These are phyloP conservation scores for Fonsecaea pugnacius DNA, from an alignment of 2,329 filamentous ascomycete species.

Conservation along the genomic window DNA sequence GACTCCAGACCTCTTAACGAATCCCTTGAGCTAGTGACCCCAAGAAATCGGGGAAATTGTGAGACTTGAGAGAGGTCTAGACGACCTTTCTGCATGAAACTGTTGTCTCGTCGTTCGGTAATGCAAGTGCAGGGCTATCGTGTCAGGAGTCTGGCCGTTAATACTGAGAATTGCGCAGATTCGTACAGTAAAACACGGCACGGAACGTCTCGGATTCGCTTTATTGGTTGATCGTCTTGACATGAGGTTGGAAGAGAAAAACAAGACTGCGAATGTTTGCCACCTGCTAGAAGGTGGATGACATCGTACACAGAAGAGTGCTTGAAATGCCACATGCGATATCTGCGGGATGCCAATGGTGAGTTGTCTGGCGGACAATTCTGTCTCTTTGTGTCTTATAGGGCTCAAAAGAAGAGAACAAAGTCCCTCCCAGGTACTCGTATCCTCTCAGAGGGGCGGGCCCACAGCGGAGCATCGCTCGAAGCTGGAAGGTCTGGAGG, in stretches of 20 bases:
- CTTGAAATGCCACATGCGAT: not conserved
- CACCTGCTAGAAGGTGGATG: not conserved
- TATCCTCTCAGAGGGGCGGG: not conserved
- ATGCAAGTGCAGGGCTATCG: not conserved
- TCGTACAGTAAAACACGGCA: not conserved
- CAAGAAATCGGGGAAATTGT: constrained; percentile 46
- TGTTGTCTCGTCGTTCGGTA: not conserved
- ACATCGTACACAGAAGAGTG: not conserved
- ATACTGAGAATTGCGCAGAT: not conserved
- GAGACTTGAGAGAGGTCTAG: constrained; percentile 47
- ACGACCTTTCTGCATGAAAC: constrained; percentile 40
- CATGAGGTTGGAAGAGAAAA: not conserved
- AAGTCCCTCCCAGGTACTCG: not conserved
- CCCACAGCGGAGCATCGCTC: constrained; percentile 4
- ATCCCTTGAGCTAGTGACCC: constrained; percentile 44
- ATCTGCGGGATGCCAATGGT: not conserved
- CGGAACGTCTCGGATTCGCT: constrained; percentile 1
- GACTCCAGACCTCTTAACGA: constrained; percentile 38
- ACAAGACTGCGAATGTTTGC: not conserved
- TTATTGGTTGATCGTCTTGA: not conserved
- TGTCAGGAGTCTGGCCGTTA: constrained; percentile 4
- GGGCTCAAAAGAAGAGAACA: not conserved
- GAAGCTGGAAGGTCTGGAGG: not conserved
- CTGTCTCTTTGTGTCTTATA: not conserved
- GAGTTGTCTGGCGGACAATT: not conserved